Conservation (phyloP, 2,329 filamentous ascomycete species). For the Fusarium humuli region DNA sequence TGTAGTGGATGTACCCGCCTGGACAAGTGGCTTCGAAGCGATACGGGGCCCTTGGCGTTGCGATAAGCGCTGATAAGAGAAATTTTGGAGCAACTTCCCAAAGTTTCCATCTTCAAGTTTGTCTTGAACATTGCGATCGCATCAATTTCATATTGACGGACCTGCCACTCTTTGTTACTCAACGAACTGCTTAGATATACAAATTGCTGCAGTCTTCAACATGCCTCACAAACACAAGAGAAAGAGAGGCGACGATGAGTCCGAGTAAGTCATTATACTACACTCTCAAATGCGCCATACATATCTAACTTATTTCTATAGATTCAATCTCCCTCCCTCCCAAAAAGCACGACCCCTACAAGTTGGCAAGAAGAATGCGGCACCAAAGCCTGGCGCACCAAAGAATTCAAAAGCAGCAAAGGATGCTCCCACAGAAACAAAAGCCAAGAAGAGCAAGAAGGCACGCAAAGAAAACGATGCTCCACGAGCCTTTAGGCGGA, state of each 20-base stretch:
- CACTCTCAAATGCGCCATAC: neutral
- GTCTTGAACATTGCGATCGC: neutral
- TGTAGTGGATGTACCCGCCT: neutral
- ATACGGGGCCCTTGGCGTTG: neutral
- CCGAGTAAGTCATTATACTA: constrained; percentile 33
- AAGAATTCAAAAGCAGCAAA: constrained; percentile 16
- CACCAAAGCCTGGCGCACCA: constrained; percentile 38
- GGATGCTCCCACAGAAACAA: constrained; percentile 50
- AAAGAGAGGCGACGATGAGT: constrained; percentile 62
- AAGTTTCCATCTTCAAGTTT: constrained; percentile 13
- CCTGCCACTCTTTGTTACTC: no score
- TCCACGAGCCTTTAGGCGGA: constrained; percentile 84
- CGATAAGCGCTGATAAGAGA: constrained; percentile 45
- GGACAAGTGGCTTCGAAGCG: neutral
- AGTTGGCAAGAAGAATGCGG: constrained; percentile 52
- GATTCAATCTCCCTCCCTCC: constrained; percentile 62
- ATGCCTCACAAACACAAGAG: constrained; percentile 94
- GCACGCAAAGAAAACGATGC: constrained; percentile 76
- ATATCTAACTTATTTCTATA: constrained; percentile 46
- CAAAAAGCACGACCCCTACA: constrained; percentile 65
- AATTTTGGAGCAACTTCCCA: constrained; percentile 36
- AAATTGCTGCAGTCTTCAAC: neutral
- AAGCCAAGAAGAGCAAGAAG: constrained; percentile 57
- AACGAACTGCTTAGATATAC: rapidly evolving
- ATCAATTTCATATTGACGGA: neutral